A percentile compares a stretch with the other conserved stretches of the same genome.
Conservation (phyloP, 2,329 filamentous ascomycete species). For the Aspergillus alliaceus region DNA sequence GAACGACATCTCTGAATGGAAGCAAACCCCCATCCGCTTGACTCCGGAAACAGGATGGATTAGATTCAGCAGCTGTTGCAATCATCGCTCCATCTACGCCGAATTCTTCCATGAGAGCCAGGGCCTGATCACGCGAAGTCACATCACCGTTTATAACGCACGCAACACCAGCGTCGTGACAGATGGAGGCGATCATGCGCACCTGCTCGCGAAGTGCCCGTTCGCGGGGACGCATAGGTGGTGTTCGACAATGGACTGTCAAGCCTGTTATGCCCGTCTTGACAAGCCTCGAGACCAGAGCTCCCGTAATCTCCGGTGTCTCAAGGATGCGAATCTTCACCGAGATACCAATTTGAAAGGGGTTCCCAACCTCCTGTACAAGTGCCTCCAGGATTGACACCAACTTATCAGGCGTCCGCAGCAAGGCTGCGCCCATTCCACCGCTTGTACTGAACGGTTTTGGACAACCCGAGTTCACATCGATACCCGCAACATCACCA, state of each 20-base stretch:
- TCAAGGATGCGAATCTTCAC: slow-evolving; percentile 93
- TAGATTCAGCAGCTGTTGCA: slow-evolving; percentile 86
- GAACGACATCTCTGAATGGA: slow-evolving; percentile 75
- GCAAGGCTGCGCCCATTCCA: slow-evolving; percentile 92
- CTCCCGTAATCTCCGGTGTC: slow-evolving; percentile 71
- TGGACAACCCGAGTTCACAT: slow-evolving; percentile 96
- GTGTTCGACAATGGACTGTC: slow-evolving; percentile 93
- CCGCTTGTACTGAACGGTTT: slow-evolving; percentile 93
- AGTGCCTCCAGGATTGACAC: slow-evolving; percentile 80
- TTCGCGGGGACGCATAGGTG: slow-evolving; percentile 90
- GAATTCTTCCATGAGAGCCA: slow-evolving; percentile 71
- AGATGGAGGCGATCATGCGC: slow-evolving; percentile 77
- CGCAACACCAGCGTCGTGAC: slow-evolving; percentile 80
- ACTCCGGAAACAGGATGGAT: slow-evolving; percentile 80
- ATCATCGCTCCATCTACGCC: slow-evolving; percentile 97
- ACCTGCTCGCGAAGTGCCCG: slow-evolving; percentile 83
- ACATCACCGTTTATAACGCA: slow-evolving; percentile 98
- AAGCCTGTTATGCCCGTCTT: slow-evolving; percentile 87
- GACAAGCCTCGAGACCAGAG: slow-evolving; percentile 74
- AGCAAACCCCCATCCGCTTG: slow-evolving; percentile 68
- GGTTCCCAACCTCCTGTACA: slow-evolving; percentile 72
- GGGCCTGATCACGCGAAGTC: slow-evolving; percentile 68
- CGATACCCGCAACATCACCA: slow-evolving; percentile 85
- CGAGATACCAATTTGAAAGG: slow-evolving; percentile 86
- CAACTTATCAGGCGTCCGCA: slow-evolving; percentile 80